Conservation (phyloP, 1,139 yeast species). For the Groenewaldozyma auringiensis region DNA sequence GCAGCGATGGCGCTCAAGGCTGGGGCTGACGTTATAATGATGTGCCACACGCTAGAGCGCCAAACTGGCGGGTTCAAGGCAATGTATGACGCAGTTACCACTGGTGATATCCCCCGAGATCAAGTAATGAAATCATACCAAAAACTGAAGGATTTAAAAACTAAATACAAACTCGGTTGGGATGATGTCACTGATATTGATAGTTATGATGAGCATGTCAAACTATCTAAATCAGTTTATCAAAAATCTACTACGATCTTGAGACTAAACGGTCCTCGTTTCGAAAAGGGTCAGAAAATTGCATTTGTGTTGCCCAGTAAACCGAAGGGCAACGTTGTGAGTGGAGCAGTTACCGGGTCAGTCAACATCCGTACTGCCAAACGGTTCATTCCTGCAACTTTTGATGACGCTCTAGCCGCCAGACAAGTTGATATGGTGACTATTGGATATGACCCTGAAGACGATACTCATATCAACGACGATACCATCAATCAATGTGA, state of each 20-base stretch:
- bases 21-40: slow-evolving; percentile 54
- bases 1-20: slow-evolving; percentile 50
- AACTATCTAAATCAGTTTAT: slow-evolving; percentile 7
- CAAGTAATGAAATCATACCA: slow-evolving; percentile 35
- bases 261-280: slow-evolving; percentile 8
- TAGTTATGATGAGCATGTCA: slow-evolving; percentile 4
- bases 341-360: slow-evolving; percentile 10
- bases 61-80: slow-evolving; percentile 49
- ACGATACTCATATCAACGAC: slow-evolving; percentile 9
- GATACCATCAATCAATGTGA: slow-evolving; percentile 9
- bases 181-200: slow-evolving; percentile 30
- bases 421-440: slow-evolving; percentile 8
- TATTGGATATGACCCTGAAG: slow-evolving; percentile 15
- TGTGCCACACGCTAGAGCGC: slow-evolving; percentile 44
- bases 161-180: slow-evolving; percentile 39
- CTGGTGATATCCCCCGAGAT: slow-evolving; percentile 44
- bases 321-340: slow-evolving; percentile 9
- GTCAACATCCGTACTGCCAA: slow-evolving; percentile 12
- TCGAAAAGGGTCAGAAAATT: slow-evolving; percentile 12
- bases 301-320: slow-evolving; percentile 14
- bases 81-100: slow-evolving; percentile 41
- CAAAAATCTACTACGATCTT: slow-evolving; percentile 11
- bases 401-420: slow-evolving; percentile 7
- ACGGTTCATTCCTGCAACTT: slow-evolving; percentile 12
- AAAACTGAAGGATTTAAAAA: slow-evolving; percentile 41